Base-by-base conservation (phyloP, 768 basidiomycete species). In the Mycena filopes region DNA sequence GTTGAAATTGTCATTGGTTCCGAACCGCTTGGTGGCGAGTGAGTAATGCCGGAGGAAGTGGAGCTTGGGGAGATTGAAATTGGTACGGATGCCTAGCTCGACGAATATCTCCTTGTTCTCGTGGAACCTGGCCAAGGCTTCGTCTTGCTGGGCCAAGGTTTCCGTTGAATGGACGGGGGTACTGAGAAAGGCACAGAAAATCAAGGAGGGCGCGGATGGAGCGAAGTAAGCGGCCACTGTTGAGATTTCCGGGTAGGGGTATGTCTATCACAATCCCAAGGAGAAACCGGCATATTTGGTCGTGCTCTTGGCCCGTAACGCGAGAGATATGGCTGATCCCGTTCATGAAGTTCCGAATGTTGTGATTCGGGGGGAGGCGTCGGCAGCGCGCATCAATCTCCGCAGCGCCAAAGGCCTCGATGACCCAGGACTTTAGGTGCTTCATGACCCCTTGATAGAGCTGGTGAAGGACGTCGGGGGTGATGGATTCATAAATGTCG, bases 391-490 rank as follows among this genome's bases (percentile, higher is more conserved):
- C n/a, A n/a, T n/a, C n/a, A 5, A 1, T 42, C 41, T 13, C 43
- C 42, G 15, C 55, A 20, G 41, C 18, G 20, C 41, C 43, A 29
- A 45, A 45, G 2, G 29, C 42, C 10, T 45, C 43, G 4, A 15
- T 42, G 9, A 42, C 8, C 55, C 55, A 55, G 4, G 41, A 40
- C 15, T 28, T 33, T 6, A 55, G 25, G 31, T 55, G 55, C 43
- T 55, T 55, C 31, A 48, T 47, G 12, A 58, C 46, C 0, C 56
- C 56, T 48, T 58, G 56, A 25, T 58, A 58, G 0, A 58, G 31
- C 38, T 58, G 56, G 16, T 58, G 56, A 23, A 58, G 46, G 38
- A 58, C 56, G 46, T 58, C 56, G 25, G 56, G 45, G 11, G 56
- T 58, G n/a, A 58, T 46, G 15, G 56, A 58, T 20, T 38, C 15